phyloP scores from a whole-genome alignment of 1,139 yeast species.

The Debaryomyces nepalensis region DNA sequence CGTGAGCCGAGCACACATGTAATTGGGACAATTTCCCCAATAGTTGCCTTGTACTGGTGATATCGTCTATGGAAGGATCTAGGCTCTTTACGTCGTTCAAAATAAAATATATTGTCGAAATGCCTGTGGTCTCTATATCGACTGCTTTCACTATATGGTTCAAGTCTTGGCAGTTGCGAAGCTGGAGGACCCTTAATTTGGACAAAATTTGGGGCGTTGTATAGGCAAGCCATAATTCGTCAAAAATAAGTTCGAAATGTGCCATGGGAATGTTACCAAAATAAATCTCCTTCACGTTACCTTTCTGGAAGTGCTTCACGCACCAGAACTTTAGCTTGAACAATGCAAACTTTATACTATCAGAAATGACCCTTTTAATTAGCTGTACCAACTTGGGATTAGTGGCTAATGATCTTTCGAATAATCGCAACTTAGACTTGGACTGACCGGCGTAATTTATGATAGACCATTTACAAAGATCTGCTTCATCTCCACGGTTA shows the following conservation, averaged over 20 bases:
- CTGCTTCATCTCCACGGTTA: neutral
- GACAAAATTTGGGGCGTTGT: conserved; percentile 7
- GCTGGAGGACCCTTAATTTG: conserved; percentile 11
- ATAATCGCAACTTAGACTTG: conserved; percentile 12
- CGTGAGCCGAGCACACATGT: conserved; percentile 16
- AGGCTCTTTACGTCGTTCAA: conserved; percentile 5
- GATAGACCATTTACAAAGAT: conserved; percentile 14
- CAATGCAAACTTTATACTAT: conserved; percentile 19
- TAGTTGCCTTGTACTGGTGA: neutral
- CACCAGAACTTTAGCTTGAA: conserved; percentile 21
- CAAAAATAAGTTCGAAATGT: conserved; percentile 18
- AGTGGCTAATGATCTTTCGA: conserved; percentile 15
- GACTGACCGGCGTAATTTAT: conserved; percentile 12
- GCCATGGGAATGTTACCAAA: conserved; percentile 25
- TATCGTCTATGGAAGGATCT: conserved; percentile 1
- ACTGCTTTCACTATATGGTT: neutral
- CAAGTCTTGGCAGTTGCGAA: conserved; percentile 12
- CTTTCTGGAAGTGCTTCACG: conserved; percentile 9
- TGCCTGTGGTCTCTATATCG: neutral
- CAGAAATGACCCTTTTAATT: conserved; percentile 15
- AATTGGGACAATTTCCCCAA: neutral
- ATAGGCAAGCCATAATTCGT: conserved; percentile 18
- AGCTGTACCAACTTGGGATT: conserved; percentile 8
- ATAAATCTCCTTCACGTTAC: conserved; percentile 12
- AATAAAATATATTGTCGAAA: neutral